phyloP scores from a whole-genome alignment of 495 filamentous ascomycete genomes.

The Tuber borchii region DNA sequence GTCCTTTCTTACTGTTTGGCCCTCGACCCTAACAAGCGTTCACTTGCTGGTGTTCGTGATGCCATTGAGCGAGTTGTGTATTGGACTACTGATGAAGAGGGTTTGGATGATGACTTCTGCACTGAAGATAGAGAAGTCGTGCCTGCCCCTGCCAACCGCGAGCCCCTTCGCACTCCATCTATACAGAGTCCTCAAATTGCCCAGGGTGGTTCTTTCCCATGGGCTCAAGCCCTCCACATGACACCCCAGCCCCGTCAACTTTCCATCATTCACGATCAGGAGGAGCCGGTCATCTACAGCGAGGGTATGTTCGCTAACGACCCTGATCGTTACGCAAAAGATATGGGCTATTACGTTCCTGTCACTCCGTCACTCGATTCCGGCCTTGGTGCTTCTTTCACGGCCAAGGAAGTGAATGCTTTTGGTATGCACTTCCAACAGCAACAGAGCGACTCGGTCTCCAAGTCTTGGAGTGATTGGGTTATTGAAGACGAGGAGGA shows the following conservation, averaged over 20 bases:
- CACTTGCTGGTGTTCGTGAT: conserved; percentile 66
- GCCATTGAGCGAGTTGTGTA: conserved; percentile 70
- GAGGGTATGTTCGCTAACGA: conserved; percentile 76
- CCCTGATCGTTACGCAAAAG: conserved; percentile 54
- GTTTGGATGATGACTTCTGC: conserved; percentile 82
- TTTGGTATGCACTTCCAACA: conserved; percentile 25
- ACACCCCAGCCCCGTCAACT: conserved; percentile 75
- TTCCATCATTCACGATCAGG: conserved; percentile 60
- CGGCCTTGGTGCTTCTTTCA: conserved; percentile 42
- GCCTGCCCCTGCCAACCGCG: conserved; percentile 77
- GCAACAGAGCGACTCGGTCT: conserved; percentile 20
- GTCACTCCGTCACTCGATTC: conserved; percentile 41
- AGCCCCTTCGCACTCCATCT: conserved; percentile 91
- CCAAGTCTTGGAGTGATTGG: conserved; percentile 43
- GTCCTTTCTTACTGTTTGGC: conserved; percentile 81
- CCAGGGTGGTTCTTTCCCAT: conserved; percentile 78
- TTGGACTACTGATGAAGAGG: conserved; percentile 92
- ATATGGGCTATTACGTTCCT: conserved; percentile 42
- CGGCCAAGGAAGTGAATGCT: conserved; percentile 31
- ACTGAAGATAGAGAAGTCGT: conserved; percentile 65
- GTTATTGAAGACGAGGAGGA: conserved; percentile 41
- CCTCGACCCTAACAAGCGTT: conserved; percentile 83
- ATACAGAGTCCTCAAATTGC: conserved; percentile 81
- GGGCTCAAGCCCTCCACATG: conserved; percentile 83
- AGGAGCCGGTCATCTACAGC: conserved; percentile 60